Evolutionary conservation across 495 filamentous ascomycete genomes (phyloP).

Genomic region (Neurospora pannonica): DNA sequence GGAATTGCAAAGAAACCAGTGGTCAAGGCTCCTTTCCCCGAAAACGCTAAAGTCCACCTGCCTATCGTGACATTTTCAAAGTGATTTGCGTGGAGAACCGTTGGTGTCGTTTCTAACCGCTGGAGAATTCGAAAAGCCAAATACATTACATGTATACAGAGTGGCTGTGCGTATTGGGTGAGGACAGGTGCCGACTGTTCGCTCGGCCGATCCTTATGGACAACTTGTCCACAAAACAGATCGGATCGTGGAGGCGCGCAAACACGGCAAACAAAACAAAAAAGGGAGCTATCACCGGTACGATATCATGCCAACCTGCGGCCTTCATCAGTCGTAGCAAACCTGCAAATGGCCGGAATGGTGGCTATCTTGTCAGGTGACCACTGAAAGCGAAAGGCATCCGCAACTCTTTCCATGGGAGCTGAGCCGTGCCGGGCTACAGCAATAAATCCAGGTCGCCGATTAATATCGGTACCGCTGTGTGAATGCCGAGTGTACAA

Average conservation of each 20-base stretch:
- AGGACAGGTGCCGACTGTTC: not conserved
- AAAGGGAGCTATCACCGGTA: not conserved
- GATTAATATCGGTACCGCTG: not conserved
- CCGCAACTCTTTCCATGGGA: not conserved
- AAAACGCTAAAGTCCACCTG: not conserved
- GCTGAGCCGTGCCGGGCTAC: not conserved
- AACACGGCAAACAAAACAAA: not conserved
- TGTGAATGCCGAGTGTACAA: not conserved
- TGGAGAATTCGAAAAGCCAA: not conserved
- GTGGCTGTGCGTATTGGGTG: not conserved
- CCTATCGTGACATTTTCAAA: not conserved
- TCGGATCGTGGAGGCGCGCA: not conserved
- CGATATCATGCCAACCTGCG: not conserved
- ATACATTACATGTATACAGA: not conserved
- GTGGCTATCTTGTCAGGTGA: not conserved
- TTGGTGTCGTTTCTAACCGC: not conserved
- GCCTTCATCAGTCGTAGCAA: not conserved
- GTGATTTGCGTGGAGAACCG: not conserved
- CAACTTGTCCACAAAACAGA: not conserved
- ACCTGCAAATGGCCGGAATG: not conserved
- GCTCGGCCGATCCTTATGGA: not conserved
- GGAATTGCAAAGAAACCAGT: not conserved
- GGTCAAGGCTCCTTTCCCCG: not conserved
- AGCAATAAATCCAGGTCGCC: not conserved
- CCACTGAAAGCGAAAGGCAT: not conserved